phyloP scores from a whole-genome alignment of 192 early-diverging fungal genomes.

The Podila verticillata region DNA sequence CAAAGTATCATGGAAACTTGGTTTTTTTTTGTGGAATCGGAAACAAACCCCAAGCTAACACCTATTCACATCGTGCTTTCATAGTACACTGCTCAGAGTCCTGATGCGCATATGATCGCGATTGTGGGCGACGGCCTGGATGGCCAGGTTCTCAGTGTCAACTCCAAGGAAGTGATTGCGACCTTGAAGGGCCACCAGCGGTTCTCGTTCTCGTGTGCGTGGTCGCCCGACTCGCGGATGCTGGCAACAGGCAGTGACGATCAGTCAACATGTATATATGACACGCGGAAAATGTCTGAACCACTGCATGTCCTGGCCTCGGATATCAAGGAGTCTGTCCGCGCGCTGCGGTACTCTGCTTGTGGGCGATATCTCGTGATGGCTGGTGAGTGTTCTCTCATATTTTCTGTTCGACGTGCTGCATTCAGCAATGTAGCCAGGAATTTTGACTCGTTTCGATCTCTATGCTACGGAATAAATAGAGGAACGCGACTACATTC shows the following conservation, averaged over 20 bases:
- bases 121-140: conserved; percentile 22
- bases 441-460: too few relatives aligned
- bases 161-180: conserved; percentile 36
- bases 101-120: conserved; percentile 40
- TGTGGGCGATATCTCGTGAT: conserved; percentile 42
- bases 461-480: not conserved
- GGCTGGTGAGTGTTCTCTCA: conserved; percentile 17
- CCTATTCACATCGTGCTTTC: not conserved
- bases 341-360: conserved; percentile 37
- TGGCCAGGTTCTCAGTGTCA: conserved; percentile 31
- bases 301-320: conserved; percentile 26
- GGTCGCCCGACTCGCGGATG: conserved; percentile 40
- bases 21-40: not conserved
- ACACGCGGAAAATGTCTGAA: conserved; percentile 24
- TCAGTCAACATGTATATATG: conserved; percentile 31
- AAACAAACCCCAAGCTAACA: not conserved
- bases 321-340: conserved; percentile 26
- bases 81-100: conserved; percentile 44
- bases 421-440: too few relatives aligned
- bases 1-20: not conserved
- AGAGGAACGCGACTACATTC: conserved; percentile 41
- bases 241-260: conserved; percentile 44
- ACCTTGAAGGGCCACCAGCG: conserved; percentile 36
- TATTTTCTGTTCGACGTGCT: not conserved
- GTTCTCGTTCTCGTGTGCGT: conserved; percentile 33